phyloP scores from a whole-genome alignment of 805 yeast species.

The Schwanniomyces vanrijiae region DNA sequence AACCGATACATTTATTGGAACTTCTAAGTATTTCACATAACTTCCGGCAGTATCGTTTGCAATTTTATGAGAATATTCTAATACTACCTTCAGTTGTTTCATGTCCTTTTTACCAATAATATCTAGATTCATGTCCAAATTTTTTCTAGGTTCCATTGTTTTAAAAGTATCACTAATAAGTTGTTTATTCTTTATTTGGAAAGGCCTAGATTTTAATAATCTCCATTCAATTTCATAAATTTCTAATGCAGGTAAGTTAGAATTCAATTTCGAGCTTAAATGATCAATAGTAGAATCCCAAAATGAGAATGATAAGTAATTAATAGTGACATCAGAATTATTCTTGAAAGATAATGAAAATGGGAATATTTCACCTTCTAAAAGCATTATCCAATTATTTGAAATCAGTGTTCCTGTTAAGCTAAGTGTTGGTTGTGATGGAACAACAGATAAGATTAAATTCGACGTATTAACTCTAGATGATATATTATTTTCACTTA shows the following conservation, averaged over 20 bases:
- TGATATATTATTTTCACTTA: conserved; percentile 21
- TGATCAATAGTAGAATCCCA: conserved; percentile 75
- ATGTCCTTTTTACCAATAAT: conserved; percentile 74
- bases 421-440: conserved; percentile 62
- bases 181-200: conserved; percentile 50
- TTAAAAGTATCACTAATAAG: conserved; percentile 36
- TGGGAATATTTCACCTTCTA: conserved; percentile 69
- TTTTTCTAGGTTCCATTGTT: conserved; percentile 38
- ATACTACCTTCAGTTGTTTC: conserved; percentile 58
- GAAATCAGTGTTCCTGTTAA: conserved; percentile 52
- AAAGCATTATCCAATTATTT: conserved; percentile 68
- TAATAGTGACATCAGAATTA: conserved; percentile 54
- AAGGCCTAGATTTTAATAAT: conserved; percentile 56
- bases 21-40: conserved; percentile 54
- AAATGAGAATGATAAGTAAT: conserved; percentile 59
- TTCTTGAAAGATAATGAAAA: conserved; percentile 58
- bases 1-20: conserved; percentile 72
- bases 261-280: conserved; percentile 52
- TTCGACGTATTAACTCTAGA: conserved; percentile 16
- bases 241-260: conserved; percentile 56
- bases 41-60: conserved; percentile 16
- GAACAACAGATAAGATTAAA: conserved; percentile 31
- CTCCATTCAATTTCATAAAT: conserved; percentile 74
- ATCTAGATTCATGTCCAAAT: conserved; percentile 53
- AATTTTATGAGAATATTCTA: conserved; percentile 57